These are phyloP conservation scores for Bacidia gigantensis DNA, from an alignment of 495 filamentous ascomycete genomes.

Conservation along the genomic window DNA sequence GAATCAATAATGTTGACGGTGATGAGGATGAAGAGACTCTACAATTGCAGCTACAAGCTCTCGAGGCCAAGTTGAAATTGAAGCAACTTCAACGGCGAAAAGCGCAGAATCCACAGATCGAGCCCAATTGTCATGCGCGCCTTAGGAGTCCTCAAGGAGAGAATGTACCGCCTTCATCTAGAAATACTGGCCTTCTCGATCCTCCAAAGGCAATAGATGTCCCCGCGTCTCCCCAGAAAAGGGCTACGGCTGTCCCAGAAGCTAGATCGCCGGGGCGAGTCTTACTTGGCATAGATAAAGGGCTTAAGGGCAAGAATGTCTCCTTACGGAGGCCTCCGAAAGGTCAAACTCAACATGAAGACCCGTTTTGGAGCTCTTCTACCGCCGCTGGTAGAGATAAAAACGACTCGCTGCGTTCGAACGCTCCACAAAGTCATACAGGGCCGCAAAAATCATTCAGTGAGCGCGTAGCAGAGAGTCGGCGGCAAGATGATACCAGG, in stretches of 20 bases:
- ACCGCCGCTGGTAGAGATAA: conserved; percentile 1
- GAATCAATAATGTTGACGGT: conserved; percentile 37
- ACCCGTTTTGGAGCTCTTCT: conserved; percentile 24
- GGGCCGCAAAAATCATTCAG: conserved; percentile 53
- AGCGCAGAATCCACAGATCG: conserved; percentile 21
- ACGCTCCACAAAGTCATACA: conserved; percentile 20
- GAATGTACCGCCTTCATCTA: conserved; percentile 7
- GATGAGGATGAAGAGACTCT: conserved; percentile 88
- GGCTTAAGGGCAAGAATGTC: conserved; percentile 64
- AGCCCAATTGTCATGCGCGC: background rate
- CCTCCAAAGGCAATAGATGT: background rate
- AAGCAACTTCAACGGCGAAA: conserved; percentile 64
- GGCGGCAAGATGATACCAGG: conserved; percentile 33
- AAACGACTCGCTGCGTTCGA: background rate
- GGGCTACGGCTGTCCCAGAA: conserved; percentile 26
- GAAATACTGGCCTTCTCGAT: background rate
- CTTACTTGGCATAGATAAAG: conserved; percentile 81
- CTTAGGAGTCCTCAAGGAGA: conserved; percentile 11
- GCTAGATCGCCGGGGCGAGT: conserved; percentile 69
- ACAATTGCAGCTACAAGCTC: conserved; percentile 66
- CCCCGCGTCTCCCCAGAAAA: conserved; percentile 1
- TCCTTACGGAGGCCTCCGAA: conserved; percentile 63
- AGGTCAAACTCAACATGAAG: conserved; percentile 24
- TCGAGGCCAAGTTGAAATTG: conserved; percentile 75
- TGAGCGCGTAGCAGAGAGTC: conserved; percentile 62